Base-by-base conservation (phyloP, 345 rosid species). In the Pistacia integerrima region DNA sequence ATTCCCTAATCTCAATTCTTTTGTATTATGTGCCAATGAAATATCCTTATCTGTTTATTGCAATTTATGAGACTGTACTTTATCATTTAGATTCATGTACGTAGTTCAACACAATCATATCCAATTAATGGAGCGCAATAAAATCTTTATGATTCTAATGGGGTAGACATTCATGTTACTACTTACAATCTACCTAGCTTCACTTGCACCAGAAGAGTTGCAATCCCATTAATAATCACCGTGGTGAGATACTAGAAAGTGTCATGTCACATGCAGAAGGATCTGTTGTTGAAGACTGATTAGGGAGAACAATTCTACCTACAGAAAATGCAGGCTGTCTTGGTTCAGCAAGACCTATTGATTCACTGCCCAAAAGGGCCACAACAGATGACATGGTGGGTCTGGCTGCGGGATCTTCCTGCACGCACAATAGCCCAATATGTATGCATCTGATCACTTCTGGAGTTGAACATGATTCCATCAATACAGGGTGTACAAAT, bases 371-470 rank as follows among this genome's bases (percentile, higher is more conserved):
- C 66, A 89, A 49, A 66, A 87, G 76, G 5, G 82, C 11, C 20
- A 84, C 82, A 3, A 78, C 85, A 38, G 80, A 72, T n/a, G 87
- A 76, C 89, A 89, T 87, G 51, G 87, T 82, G 5, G 92, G 89
- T 67, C 90, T 82, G 18, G 66, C 82, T 14, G 74, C 79, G 10
- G 87, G 79, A 5, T 85, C 78, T 69, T 86, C 88, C 69, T 88
- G 89, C 4, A 84, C 90, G 51, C 90, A 87, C 2, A 88, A 61
- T 0, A 88, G 84, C 3, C 92, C 88, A 30, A 87, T 81, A 10
- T 86, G 86, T 33, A 86, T 69, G 82, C 88, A 83, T 62, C 86
- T 81, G 35, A 73, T 8, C 1, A 84, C 84, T 78, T 87, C 85
- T 20, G 70, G 30, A 0, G 30, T 48, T 5, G 79, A 67, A 22